These are phyloP conservation scores for Candida verbasci DNA, from an alignment of 805 yeast species.

Conservation along the genomic window DNA sequence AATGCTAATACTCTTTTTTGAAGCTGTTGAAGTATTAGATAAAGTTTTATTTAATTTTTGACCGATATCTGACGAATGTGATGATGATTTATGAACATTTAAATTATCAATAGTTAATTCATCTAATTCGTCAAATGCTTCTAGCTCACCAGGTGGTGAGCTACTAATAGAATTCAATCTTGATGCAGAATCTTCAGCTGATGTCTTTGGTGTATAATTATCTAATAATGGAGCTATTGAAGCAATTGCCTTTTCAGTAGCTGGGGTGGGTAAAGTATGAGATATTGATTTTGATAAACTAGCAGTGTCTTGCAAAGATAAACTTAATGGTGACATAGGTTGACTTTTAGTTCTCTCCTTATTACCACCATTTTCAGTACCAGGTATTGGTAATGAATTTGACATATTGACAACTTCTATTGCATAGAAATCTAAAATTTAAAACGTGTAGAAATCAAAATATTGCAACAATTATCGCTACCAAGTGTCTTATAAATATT, in stretches of 20 bases:
- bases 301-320: slow-evolving; percentile 9
- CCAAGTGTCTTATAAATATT: no score
- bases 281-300: slow-evolving; percentile 2
- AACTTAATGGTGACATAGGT: slow-evolving; percentile 32
- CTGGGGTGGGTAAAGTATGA: slow-evolving; percentile 16
- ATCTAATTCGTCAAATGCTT: background rate
- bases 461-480: no score
- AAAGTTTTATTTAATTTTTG: slow-evolving; percentile 30
- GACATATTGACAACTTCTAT: slow-evolving; percentile 2
- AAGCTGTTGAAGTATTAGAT: slow-evolving; percentile 30
- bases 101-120: slow-evolving; percentile 11
- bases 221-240: slow-evolving; percentile 77
- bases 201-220: slow-evolving; percentile 65
- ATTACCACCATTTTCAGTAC: background rate
- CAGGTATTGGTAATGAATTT: slow-evolving; percentile 3
- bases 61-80: slow-evolving; percentile 6
- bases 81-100: no score
- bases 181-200: slow-evolving; percentile 22
- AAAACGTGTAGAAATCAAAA: no score
- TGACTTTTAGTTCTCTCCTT: slow-evolving; percentile 11
- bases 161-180: slow-evolving; percentile 12
- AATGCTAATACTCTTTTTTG: slow-evolving; percentile 27
- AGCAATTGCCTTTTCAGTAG: slow-evolving; percentile 61
- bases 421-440: background rate
- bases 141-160: slow-evolving; percentile 11